phyloP scores from a whole-genome alignment of 495 filamentous ascomycete genomes.

The Aspergillus campestris region DNA sequence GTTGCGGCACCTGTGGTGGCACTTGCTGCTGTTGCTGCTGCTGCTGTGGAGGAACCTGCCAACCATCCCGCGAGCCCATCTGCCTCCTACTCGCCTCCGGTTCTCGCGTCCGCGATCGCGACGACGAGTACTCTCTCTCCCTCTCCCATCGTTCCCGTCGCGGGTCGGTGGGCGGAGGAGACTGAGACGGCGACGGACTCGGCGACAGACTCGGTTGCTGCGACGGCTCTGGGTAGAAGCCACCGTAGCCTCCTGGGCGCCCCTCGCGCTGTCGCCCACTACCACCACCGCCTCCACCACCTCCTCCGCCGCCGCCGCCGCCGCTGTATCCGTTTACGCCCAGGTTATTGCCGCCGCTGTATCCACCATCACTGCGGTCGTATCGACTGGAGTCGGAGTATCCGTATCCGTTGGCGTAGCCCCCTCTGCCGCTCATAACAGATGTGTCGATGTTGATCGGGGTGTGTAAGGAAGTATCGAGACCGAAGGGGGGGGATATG shows the following conservation, averaged over 20 bases:
- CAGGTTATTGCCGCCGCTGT: conserved; percentile 22
- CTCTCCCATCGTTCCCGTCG: conserved; percentile 28
- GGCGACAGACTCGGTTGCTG: conserved; percentile 21
- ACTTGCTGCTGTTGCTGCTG: too few species aligned
- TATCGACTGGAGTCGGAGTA: conserved; percentile 35
- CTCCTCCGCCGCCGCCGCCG: conserved; percentile 14
- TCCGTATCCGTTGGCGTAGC: conserved; percentile 38
- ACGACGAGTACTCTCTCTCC: conserved; percentile 29
- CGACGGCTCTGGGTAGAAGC: conserved; percentile 31
- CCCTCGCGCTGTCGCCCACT: conserved; percentile 19
- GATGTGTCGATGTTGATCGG: background rate
- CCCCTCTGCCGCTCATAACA: conserved; percentile 37
- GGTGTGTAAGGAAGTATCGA: background rate
- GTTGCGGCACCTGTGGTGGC: background rate
- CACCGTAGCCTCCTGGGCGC: conserved; percentile 39
- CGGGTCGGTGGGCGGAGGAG: conserved; percentile 19
- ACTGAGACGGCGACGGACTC: conserved; percentile 14
- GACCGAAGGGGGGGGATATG: background rate
- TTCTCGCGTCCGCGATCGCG: conserved; percentile 32
- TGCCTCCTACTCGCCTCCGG: conserved; percentile 20
- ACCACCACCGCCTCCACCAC: conserved; percentile 8
- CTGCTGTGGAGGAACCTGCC: background rate
- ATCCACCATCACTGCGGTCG: conserved; percentile 30
- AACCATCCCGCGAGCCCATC: conserved; percentile 20
- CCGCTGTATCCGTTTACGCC: conserved; percentile 29